Percentiles rank a stretch among this genome's conserved stretches.
Conservation (phyloP, 257 asterid species). For the Handroanthus guayacan region DNA sequence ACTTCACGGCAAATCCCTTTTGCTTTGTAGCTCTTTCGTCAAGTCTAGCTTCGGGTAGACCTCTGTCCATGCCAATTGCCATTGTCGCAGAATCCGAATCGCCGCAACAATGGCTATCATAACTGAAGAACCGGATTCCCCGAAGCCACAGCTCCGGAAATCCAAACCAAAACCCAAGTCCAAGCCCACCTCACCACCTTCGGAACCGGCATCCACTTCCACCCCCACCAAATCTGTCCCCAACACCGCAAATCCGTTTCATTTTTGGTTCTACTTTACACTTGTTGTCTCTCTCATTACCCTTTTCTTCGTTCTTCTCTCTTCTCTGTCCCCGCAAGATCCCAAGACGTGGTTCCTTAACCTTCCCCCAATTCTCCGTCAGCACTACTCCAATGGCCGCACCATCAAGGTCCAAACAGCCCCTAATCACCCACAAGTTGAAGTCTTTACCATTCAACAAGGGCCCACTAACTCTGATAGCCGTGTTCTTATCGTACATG, state of each 20-base stretch:
- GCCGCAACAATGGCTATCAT: conserved; percentile 67
- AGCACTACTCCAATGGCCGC: conserved; percentile 76
- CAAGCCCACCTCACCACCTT: conserved; percentile 44
- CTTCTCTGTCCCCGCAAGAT: conserved; percentile 67
- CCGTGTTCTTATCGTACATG: conserved; percentile 75
- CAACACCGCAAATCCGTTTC: conserved; percentile 63
- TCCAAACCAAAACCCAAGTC: conserved; percentile 42
- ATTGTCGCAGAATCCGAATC: not conserved
- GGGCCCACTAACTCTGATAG: conserved; percentile 60
- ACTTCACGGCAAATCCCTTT: not conserved
- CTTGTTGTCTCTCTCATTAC: conserved; percentile 62
- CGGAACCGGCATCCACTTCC: conserved; percentile 40
- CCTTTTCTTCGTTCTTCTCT: conserved; percentile 51
- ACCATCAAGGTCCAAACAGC: conserved; percentile 76
- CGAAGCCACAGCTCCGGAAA: conserved; percentile 49
- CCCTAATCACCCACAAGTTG: conserved; percentile 73
- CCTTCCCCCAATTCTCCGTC: conserved; percentile 69
- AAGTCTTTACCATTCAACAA: conserved; percentile 71
- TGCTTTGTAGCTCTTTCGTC: not conserved
- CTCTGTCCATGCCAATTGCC: conserved; percentile 16
- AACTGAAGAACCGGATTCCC: conserved; percentile 64
- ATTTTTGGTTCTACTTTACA: conserved; percentile 83
- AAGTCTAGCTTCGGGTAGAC: not conserved
- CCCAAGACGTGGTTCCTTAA: conserved; percentile 83
- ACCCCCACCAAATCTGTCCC: conserved; percentile 40